phyloP scores from a whole-genome alignment of 2,329 filamentous ascomycete genomes.

The Epichloe bromicola region DNA sequence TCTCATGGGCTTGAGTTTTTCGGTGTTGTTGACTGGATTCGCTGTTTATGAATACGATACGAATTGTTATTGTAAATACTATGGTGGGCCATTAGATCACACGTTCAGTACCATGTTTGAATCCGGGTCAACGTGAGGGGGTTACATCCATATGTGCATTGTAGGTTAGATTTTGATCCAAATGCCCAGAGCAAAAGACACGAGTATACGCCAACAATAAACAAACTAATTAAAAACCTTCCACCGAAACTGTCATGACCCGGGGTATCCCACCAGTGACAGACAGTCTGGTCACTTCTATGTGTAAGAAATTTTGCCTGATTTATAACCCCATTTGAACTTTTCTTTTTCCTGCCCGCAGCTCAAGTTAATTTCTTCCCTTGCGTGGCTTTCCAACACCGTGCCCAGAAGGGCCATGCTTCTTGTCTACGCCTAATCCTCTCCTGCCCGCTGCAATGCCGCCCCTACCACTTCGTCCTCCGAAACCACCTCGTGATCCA shows the following conservation, averaged over 20 bases:
- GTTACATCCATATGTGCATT: not conserved
- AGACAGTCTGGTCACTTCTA: not conserved
- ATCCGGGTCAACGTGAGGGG: too few species aligned
- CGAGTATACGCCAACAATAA: not conserved
- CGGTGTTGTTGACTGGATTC: not conserved
- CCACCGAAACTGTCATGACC: not conserved
- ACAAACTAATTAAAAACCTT: not conserved
- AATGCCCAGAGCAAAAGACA: too few species aligned
- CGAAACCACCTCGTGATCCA: constrained; percentile 17
- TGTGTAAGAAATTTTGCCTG: not conserved
- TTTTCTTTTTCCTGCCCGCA: not conserved
- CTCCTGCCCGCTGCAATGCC: constrained; percentile 32
- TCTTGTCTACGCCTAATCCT: constrained; percentile 38
- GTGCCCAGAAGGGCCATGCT: constrained; percentile 24
- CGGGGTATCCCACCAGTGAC: not conserved
- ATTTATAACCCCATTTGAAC: not conserved
- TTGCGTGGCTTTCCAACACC: constrained; percentile 29
- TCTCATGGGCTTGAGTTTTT: not conserved
- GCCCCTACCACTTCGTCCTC: constrained; percentile 33
- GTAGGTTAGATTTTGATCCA: too few species aligned
- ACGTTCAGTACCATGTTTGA: not conserved
- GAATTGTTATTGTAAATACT: not conserved
- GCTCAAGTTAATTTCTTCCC: constrained; percentile 9
- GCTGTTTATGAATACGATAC: not conserved
- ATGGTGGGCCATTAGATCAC: not conserved